Base-by-base conservation (phyloP, 2,329 filamentous ascomycete species). In the Lecanicillium sp. region DNA sequence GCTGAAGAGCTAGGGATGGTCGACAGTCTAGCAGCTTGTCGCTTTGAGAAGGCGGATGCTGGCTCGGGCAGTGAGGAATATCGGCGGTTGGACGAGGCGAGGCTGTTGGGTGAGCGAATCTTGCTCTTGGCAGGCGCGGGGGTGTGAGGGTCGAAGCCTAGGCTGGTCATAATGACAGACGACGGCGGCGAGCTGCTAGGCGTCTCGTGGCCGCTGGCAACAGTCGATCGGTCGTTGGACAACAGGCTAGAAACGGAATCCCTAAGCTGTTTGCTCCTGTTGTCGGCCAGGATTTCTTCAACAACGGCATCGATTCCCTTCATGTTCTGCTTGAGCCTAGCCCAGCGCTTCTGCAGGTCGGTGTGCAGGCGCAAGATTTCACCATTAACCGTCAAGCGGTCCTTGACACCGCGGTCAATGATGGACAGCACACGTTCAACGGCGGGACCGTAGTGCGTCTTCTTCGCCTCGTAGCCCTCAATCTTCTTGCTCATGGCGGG, bases 301-400 rank as follows among this genome's bases (percentile, higher is more conserved):
- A 97, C 63, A 14, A 79, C 70, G 6, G 74, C 61, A 62, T 95
- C 88, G 70, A 93, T 83, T 5, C 90, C 85, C 50, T 73, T 77
- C 70, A 93, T 91, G 53, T 87, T 81, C 12, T 77, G 75, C 60
- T 90, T 88, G 44, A 96, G 70, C 4, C 79, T 77, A 54, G 84
- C 79, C 80, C 90, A 94, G 58, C 85, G 84, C n/a, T 81, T 75
- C 59, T 89, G 84, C 71, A 96, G 86, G 58, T 97, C 90, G 6
- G 82, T 79, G 59, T 95, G 85, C 26, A 97, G 73, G 37, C 90
- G 81, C 23, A 97, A 67, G 53, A 97, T 93, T 67, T 97, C 93
- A 37, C 93, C 93, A 61, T 98, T 97, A 48, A 97, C 89, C 0
- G 93, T 97, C 42, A 96, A 73, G n/a, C 93, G 82, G 60, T 97